Evolutionary conservation across 345 rosid species (phyloP), one percentile per base, ranked within the genome.

Genomic region (Eucalyptus coolabah): DNA sequence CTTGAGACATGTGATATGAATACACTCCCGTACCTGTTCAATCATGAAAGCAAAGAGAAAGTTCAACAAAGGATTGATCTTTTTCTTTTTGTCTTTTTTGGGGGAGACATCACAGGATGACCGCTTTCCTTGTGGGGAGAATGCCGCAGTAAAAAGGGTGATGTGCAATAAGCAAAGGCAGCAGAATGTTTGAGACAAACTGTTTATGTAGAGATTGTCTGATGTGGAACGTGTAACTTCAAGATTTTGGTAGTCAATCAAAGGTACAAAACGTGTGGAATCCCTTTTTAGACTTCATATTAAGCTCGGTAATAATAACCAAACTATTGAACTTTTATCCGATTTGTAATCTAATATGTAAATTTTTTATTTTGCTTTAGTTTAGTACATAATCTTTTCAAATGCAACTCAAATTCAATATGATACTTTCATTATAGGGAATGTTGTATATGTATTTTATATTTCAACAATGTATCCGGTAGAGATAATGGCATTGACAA

Each of bases 1-100:
- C 99, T 99, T 82, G 96, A 95, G 56, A 98, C 91, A 90, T 96
- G 99, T 85, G 99, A 96, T 89, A 95, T 96, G 96, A 97, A 96
- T 89, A 97, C 88, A 88, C 92, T 93, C 44, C 44, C 95, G 88
- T 92, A 93, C 95, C 99, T 97, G 92, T 44, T 50, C 50, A 19
- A 18, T 26, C 51, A 12, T 63, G 18, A 47, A 63, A 23, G 37
- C 24, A 51, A n/a, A 24, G 34, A 15, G 16, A 49, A 34, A 86
- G 17, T 37, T 18, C 14, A 34, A 47, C 24, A 23, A 49, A 28
- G 15, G 18, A n/a, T n/a, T 4, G 37, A 30, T n/a, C 34, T 63
- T 28, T 63, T 63, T 65, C 37, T 30, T 65, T 65, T 30, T 65
- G 63, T 65, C 77, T 65, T n/a, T 16, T 65, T 65, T n/a, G 77